Evolutionary conservation across 495 filamentous ascomycete species (phyloP), one percentile per base, ranked within the genome.

Genomic region (Hamigera avellanea): DNA sequence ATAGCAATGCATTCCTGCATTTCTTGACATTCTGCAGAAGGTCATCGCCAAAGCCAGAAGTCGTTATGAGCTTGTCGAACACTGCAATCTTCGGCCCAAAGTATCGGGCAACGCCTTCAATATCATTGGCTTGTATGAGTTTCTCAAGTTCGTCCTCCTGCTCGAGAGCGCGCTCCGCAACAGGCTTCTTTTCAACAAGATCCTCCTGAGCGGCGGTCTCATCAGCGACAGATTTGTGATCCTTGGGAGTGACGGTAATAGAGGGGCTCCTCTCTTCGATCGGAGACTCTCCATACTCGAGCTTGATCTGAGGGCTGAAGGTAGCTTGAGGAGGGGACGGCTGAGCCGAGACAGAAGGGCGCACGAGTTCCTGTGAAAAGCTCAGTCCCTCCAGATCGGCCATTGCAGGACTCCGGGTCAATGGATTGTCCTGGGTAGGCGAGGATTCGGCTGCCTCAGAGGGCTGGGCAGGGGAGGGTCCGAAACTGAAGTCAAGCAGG

Each of bases 351-450:
- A 5, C 25, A 10, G 2, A 3, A 7, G 39, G 8, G 18, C 27
- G 14, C 2, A 14, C 13, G 17, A 26, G 14, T 14, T 9, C n/a
- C 15, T 36, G 39, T 13, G 7, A 23, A 25, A 49, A 53, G 14
- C 47, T 39, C 12, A 53, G 25, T 3, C 50, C 50, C 32, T 48
- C 15, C 25, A 53, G 35, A 25, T 49, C 46, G 29, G 35, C 31
- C 25, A 45, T 27, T 0, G 34, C 35, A 18, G 50, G 50, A 13
- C 44, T 53, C 35, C 28, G 27, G 26, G 39, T 23, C 10, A 25
- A 8, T 15, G 8, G 3, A 14, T 35, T 12, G 2, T 35, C 18
- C n/a, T 23, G 21, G 7, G 3, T 15, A 5, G 33, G 6, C 14
- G 19, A 10, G 7, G 21, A 19, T 6, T 33, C 25, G 18, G 18